These are phyloP conservation scores for Scenedesmus sp. DNA, from an alignment of 163 green algal genomes.

Conservation along the genomic window DNA sequence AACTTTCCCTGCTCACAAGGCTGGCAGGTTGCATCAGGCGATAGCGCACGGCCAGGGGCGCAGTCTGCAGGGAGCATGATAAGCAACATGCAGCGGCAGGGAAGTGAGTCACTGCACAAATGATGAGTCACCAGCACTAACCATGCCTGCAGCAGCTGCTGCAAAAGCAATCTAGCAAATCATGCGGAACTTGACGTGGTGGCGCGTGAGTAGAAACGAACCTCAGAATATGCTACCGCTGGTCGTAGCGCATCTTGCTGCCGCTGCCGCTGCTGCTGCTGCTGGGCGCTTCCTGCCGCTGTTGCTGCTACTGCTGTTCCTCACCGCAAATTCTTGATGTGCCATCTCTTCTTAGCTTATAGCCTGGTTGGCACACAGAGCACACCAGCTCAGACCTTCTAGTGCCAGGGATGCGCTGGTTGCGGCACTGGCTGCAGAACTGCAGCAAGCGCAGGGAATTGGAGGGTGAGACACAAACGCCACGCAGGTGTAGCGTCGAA, in stretches of 20 bases:
- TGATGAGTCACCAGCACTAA: too few species aligned
- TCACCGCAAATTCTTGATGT: not conserved
- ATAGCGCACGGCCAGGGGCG: not conserved
- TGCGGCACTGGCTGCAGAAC: constrained; percentile 20
- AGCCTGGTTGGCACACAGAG: not conserved
- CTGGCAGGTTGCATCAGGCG: not conserved
- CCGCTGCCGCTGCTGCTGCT: not conserved
- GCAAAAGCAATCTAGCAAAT: too few species aligned
- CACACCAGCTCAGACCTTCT: not conserved
- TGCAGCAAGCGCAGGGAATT: not conserved
- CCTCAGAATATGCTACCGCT: not conserved
- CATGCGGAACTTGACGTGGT: too few species aligned
- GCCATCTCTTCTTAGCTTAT: not conserved
- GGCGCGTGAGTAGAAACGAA: too few species aligned
- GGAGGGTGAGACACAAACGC: not conserved
- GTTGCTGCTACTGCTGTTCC: not conserved
- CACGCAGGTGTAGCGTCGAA: too few species aligned
- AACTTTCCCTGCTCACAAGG: not conserved
- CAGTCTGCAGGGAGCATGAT: not conserved
- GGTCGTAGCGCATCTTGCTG: not conserved
- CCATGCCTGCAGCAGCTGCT: too few species aligned
- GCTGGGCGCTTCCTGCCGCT: not conserved
- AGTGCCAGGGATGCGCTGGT: constrained; percentile 28
- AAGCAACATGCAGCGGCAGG: not conserved
- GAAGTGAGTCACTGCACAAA: too few species aligned